Evolutionary conservation across 1,139 yeast species (phyloP).

Genomic region (Taphrina deformans): DNA sequence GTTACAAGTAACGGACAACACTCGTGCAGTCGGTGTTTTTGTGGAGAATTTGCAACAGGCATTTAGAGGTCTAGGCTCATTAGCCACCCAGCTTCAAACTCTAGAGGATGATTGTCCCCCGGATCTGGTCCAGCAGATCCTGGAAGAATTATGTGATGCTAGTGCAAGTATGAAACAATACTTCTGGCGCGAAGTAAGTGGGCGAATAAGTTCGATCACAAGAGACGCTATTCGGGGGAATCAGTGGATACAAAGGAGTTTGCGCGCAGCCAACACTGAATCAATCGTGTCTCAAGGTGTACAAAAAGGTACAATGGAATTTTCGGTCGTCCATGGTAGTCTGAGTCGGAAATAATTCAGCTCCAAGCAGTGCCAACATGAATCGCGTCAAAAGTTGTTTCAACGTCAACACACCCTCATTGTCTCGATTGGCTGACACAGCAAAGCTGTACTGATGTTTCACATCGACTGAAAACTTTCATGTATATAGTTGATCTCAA

Average conservation of each 20-base stretch:
- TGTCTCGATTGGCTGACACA: too few species aligned
- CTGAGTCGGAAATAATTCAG: conserved; percentile 3
- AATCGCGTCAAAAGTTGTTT: not conserved
- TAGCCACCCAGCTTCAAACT: not conserved
- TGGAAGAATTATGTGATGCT: conserved; percentile 16
- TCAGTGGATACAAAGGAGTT: conserved; percentile 21
- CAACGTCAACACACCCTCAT: too few species aligned
- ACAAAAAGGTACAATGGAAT: conserved; percentile 27
- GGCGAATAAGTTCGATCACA: conserved; percentile 8
- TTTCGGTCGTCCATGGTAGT: conserved; percentile 21
- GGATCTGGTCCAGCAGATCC: not conserved
- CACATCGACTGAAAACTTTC: too few species aligned
- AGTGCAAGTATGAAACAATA: conserved; percentile 25
- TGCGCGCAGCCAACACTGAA: conserved; percentile 7
- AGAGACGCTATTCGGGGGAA: conserved; percentile 24
- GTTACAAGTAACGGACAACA: conserved; percentile 17
- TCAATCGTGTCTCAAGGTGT: conserved; percentile 15
- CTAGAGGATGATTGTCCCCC: conserved; percentile 18
- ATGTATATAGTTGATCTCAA: too few species aligned
- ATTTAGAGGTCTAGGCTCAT: not conserved
- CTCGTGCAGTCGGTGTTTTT: not conserved
- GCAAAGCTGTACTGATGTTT: too few species aligned
- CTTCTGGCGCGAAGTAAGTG: conserved; percentile 31
- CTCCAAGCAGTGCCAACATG: not conserved
- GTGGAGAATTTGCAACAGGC: conserved; percentile 4